These are phyloP conservation scores for Dendrobium huoshanense DNA, from an alignment of 106 monocot genomes.

Conservation along the genomic window DNA sequence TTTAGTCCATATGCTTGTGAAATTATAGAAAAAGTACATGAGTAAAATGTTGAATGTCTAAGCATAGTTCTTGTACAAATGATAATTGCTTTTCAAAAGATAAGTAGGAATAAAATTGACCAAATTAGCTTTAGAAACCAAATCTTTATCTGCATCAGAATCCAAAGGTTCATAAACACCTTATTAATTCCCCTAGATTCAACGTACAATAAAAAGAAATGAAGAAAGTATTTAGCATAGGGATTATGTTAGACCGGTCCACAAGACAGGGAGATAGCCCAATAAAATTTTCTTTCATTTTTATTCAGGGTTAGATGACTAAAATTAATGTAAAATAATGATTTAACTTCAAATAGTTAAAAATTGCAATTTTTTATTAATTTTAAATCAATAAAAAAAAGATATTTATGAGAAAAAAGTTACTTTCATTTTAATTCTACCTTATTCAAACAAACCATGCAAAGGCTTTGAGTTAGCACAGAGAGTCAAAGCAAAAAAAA, in stretches of 20 bases:
- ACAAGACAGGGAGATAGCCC: not conserved
- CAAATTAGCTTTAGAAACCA: not conserved
- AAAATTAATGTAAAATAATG: too few species aligned
- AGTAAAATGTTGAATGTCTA: not conserved
- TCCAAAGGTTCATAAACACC: not conserved
- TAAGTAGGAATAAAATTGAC: not conserved
- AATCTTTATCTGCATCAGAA: not conserved
- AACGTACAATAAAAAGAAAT: not conserved
- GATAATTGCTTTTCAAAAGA: not conserved
- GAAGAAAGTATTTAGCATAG: not conserved
- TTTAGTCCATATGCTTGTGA: not conserved
- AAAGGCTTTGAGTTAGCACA: too few species aligned
- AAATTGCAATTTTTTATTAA: too few species aligned
- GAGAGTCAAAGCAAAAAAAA: too few species aligned
- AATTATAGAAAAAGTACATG: not conserved
- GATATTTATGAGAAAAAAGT: too few species aligned
- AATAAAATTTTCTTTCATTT: too few species aligned
- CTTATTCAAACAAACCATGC: too few species aligned
- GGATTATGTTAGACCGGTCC: too few species aligned
- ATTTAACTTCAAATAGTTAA: too few species aligned
- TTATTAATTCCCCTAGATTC: not conserved
- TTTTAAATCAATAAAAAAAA: too few species aligned
- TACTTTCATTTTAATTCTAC: too few species aligned
- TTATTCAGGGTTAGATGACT: too few species aligned
- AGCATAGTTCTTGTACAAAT: not conserved